Evolutionary conservation across 768 basidiomycete species (phyloP).

Genomic region (Pholiota microspora): DNA sequence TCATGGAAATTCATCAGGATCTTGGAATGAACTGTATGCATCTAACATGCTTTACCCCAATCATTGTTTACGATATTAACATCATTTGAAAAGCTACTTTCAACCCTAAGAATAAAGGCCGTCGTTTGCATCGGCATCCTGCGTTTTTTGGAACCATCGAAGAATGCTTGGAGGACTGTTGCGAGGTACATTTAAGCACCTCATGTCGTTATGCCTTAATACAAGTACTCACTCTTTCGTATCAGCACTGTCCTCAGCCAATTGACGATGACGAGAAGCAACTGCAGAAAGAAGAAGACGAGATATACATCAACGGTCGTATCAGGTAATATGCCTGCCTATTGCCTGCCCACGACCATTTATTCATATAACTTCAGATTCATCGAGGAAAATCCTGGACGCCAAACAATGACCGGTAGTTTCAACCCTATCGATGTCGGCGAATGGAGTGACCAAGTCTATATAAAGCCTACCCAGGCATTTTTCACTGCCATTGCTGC

Average conservation of each 20-base stretch:
- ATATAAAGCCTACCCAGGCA: conserved; percentile 50
- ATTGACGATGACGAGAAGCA: conserved; percentile 53
- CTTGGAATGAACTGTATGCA: conserved; percentile 56
- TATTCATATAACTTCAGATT: conserved; percentile 34
- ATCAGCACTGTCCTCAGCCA: conserved; percentile 52
- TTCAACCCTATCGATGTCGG: conserved; percentile 68
- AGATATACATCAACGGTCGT: conserved; percentile 50
- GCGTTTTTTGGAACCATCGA: conserved; percentile 60
- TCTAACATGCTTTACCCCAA: neutral
- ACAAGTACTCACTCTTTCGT: neutral
- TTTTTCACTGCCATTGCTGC: conserved; percentile 56
- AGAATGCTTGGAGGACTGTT: conserved; percentile 61
- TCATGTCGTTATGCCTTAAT: too few relatives aligned
- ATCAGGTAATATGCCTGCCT: conserved; percentile 37
- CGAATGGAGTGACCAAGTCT: conserved; percentile 64
- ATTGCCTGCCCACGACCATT: neutral
- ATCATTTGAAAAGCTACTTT: conserved; percentile 41
- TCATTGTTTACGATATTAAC: neutral
- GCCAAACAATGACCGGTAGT: conserved; percentile 59
- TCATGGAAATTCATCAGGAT: conserved; percentile 31
- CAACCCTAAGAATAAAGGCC: conserved; percentile 61
- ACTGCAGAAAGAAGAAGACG: conserved; percentile 51
- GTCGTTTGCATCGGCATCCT: conserved; percentile 59
- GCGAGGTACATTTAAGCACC: conserved; percentile 49
- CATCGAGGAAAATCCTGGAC: conserved; percentile 58